Evolutionary conservation across 257 asterid genomes (phyloP), one percentile per base, ranked within the genome.

Genomic region (Phtheirospermum japonicum): DNA sequence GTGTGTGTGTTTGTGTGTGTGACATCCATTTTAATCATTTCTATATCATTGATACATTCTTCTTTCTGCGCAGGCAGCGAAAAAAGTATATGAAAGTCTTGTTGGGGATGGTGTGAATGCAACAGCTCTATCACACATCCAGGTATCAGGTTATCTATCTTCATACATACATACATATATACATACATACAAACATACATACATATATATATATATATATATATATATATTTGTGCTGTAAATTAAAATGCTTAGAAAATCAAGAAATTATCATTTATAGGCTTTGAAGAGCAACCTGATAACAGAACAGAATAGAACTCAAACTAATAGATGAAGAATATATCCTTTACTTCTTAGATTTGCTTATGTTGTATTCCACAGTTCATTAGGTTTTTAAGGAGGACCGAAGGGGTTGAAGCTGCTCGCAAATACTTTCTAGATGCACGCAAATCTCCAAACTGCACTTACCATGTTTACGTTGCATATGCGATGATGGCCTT

Each of bases 401-500:
- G 99, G 77, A 93, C 89, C 9, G 99, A 93, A 78, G 99, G 99
- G 68, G 87, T 80, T 66, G 99, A 89, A 75, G 96, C 95, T 54
- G 96, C 99, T 69, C 97, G 96, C 48, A 89, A 77, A 74, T 83
- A 82, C 82, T 93, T 93, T 61, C 68, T 89, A 68, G 97, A 93
- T 73, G 93, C 97, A 54, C 90, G 89, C 40, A 89, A 93, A 76
- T 93, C 91, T 63, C 96, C 97, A 34, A 85, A 76, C 61, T 93
- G 99, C 89, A 89, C 92, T 49, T 93, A 89, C 83, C 99, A 93
- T 79, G 91, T 93, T 34, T 93, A 80, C 78, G 96, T 93, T 72
- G 99, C 99, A 72, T 87, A 93, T 70, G 99, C 99, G 52, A 85
- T 75, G 91, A 85, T 93, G 97, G 95, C 95, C 39, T 93, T 89